Conservation (phyloP, 2,329 filamentous ascomycete species). For the Neurospora sp. region DNA sequence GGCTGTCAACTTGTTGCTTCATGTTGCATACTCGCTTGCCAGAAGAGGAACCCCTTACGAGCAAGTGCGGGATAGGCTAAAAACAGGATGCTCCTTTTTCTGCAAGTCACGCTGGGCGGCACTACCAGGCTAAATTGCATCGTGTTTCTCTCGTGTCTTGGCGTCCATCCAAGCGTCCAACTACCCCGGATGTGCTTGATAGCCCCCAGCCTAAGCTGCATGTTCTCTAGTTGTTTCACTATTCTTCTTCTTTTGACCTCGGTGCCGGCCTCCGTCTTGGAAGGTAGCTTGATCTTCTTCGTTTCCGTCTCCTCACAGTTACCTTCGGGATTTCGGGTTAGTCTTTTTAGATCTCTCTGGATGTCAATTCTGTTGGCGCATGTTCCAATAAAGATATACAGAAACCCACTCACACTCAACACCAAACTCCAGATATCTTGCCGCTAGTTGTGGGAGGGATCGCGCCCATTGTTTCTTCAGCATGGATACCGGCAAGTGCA, state of each 20-base stretch:
- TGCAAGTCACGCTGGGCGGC: background rate
- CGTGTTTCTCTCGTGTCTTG: background rate
- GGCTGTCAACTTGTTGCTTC: background rate
- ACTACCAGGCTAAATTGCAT: background rate
- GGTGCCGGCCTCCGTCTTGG: background rate
- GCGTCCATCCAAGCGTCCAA: background rate
- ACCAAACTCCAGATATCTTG: background rate
- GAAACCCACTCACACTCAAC: background rate
- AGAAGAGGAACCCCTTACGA: background rate
- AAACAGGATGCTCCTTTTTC: background rate
- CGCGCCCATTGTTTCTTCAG: background rate
- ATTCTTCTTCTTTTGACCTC: background rate
- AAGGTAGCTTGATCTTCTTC: background rate
- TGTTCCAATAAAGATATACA: background rate
- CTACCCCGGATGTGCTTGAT: background rate
- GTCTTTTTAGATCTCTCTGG: background rate
- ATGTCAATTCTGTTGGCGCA: background rate
- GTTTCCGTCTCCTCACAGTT: background rate
- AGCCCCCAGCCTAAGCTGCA: background rate
- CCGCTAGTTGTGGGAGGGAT: background rate
- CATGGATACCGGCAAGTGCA: background rate
- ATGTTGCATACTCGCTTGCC: background rate
- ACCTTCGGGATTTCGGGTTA: background rate
- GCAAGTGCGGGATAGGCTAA: background rate
- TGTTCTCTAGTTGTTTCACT: background rate